Base-by-base conservation (phyloP, 2,329 filamentous ascomycete species). In the Trichophyton simii region DNA sequence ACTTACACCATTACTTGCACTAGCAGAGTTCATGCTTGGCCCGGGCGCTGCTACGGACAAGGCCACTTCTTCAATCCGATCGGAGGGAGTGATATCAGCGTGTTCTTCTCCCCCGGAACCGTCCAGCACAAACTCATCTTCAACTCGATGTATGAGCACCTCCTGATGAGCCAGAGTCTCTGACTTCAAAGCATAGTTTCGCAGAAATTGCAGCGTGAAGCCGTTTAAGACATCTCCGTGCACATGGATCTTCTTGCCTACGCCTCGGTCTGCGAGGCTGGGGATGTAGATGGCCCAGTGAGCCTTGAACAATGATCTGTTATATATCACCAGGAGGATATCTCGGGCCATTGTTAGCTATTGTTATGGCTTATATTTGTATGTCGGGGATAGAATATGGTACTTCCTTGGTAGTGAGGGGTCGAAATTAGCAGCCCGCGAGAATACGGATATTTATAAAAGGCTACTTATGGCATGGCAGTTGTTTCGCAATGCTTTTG, bases 231-330 rank as follows among this genome's bases (percentile, higher is more conserved):
- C 65, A 20, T 65, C 65, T 34, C 68, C 69, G 3, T 57, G 50
- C 18, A 66, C 67, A 31, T 69, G 63, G 36, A 70, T 65, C 34
- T 62, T 61, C 42, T 67, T 70, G 15, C 68, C 69, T 28, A 63
- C 42, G 20, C 46, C 50, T 58, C 59, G 57, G 3, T 65, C 44
- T 36, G 59, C 52, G 6, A 28, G 38, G 1, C 34, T 41, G 13
- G 68, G 67, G 31, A 70, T 61, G 64, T 64, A 69, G 25, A 70
- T 28, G n/a, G 57, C 62, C 67, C 66, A 71, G 36, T 71, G 69
- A 20, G 68, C 67, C 36, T 68, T 65, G 38, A 70, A 69, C 18
- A 68, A 62, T 0, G 64, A 65, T 25, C 66, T 67, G 41, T 65
- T 65, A 50, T 63, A 69, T 1, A 69, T 44, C 15, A 68, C 28